Conservation (phyloP, 345 rosid species). For the Anacardium occidentale region DNA sequence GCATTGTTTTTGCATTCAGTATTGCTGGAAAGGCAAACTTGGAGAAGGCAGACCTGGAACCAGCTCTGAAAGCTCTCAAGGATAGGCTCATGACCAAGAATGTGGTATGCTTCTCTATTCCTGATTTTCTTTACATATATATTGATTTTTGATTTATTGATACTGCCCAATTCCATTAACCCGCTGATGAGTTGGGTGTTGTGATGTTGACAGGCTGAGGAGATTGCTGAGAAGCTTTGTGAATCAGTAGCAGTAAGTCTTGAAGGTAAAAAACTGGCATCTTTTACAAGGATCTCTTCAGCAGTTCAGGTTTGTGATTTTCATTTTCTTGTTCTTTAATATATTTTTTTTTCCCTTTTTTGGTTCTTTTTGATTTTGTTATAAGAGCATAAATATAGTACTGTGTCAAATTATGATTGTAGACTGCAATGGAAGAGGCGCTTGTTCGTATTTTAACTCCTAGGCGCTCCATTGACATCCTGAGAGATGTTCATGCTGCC, state of each 20-base stretch:
- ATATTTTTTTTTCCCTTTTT: background rate
- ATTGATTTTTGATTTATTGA: constrained; percentile 5
- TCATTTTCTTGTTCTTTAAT: constrained; percentile 1
- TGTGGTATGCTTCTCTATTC: constrained; percentile 60
- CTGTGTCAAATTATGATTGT: constrained; percentile 18
- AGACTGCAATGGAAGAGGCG: constrained; percentile 98
- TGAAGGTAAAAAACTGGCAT: constrained; percentile 93
- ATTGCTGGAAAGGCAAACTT: constrained; percentile 97
- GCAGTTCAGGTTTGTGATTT: constrained; percentile 77
- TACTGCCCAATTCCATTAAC: background rate
- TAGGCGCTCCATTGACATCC: constrained; percentile 89
- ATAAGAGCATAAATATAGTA: background rate
- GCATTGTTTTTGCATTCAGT: constrained; percentile 41
- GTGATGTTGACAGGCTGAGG: constrained; percentile 72
- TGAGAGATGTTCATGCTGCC: constrained; percentile 91
- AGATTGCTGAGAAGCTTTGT: constrained; percentile 97
- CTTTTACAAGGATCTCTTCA: constrained; percentile 94
- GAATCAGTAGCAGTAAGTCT: constrained; percentile 96
- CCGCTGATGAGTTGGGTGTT: constrained; percentile 11
- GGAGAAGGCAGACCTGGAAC: constrained; percentile 89
- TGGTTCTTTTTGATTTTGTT: background rate
- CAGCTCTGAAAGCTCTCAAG: constrained; percentile 92
- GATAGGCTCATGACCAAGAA: constrained; percentile 99
- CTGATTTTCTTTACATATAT: background rate
- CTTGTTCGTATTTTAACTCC: constrained; percentile 97